phyloP scores from a whole-genome alignment of 768 basidiomycete genomes.

The Butyriboletus loyo region DNA sequence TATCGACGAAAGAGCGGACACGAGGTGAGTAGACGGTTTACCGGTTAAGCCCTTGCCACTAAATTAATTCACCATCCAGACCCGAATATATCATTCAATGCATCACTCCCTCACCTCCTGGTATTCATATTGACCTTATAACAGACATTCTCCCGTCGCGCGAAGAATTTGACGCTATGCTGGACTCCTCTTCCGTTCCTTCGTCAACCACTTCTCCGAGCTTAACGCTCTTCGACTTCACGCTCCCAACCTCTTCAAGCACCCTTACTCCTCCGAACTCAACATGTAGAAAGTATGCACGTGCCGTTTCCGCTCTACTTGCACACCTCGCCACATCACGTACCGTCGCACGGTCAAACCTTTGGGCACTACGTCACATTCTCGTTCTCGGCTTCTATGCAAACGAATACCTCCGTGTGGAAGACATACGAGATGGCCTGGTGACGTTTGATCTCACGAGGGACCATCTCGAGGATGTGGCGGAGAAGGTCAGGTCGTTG shows the following conservation, averaged over 20 bases:
- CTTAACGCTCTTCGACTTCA: slow-evolving; percentile 57
- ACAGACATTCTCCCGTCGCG: slow-evolving; percentile 52
- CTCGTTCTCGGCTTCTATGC: slow-evolving; percentile 61
- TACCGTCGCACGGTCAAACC: slow-evolving; percentile 50
- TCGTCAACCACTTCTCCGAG: slow-evolving; percentile 49
- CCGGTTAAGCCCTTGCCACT: background rate
- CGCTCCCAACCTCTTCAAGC: slow-evolving; percentile 46
- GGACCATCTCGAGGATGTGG: slow-evolving; percentile 36
- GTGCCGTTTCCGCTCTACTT: slow-evolving; percentile 56
- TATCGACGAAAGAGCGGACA: slow-evolving; percentile 31
- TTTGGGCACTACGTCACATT: slow-evolving; percentile 71
- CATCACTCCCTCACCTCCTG: slow-evolving; percentile 34
- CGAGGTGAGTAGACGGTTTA: slow-evolving; percentile 28
- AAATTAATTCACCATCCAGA: slow-evolving; percentile 26
- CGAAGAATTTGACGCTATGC: slow-evolving; percentile 45
- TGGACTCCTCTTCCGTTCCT: slow-evolving; percentile 39
- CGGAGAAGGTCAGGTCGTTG: slow-evolving; percentile 48
- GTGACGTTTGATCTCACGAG: slow-evolving; percentile 32
- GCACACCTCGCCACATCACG: slow-evolving; percentile 57
- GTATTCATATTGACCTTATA: slow-evolving; percentile 39
- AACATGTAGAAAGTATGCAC: slow-evolving; percentile 48
- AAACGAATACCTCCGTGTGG: slow-evolving; percentile 56
- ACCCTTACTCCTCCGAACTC: slow-evolving; percentile 12
- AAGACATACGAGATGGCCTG: slow-evolving; percentile 45
- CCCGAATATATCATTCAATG: slow-evolving; percentile 46